Percentiles rank a stretch among this genome's conserved stretches.
phyloP scores from a whole-genome alignment of 441 rosid genomes.

The Hura crepitans region DNA sequence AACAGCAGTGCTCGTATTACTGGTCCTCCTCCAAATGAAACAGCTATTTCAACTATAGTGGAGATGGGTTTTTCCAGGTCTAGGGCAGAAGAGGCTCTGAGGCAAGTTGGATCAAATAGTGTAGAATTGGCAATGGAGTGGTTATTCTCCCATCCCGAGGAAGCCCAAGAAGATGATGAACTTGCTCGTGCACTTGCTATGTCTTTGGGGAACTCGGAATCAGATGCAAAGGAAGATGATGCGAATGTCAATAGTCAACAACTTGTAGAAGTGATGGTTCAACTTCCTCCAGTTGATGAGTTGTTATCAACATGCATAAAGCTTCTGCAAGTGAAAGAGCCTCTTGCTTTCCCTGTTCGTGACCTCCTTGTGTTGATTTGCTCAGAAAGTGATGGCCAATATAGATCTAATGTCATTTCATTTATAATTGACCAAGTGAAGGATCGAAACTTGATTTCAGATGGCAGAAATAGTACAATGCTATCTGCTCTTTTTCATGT shows the following conservation, averaged over 20 bases:
- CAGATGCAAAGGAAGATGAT: slow-evolving; percentile 66
- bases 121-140: slow-evolving; percentile 99
- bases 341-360: slow-evolving; percentile 84
- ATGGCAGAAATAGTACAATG: slow-evolving; percentile 45
- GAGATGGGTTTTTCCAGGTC: slow-evolving; percentile 98
- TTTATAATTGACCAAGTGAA: slow-evolving; percentile 75
- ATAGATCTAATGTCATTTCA: slow-evolving; percentile 69
- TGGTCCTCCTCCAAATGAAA: slow-evolving; percentile 92
- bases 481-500: slow-evolving; percentile 81
- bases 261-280: slow-evolving; percentile 70
- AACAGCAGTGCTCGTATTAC: slow-evolving; percentile 54
- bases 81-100: slow-evolving; percentile 96
- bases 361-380: slow-evolving; percentile 84
- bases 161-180: slow-evolving; percentile 92
- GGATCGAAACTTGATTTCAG: slow-evolving; percentile 49
- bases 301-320: slow-evolving; percentile 76
- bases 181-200: slow-evolving; percentile 99
- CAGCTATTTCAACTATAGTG: slow-evolving; percentile 81
- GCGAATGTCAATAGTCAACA: slow-evolving; percentile 40
- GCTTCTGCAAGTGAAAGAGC: slow-evolving; percentile 90
- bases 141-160: slow-evolving; percentile 95
- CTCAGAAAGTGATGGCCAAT: slow-evolving; percentile 87
- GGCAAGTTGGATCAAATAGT: slow-evolving; percentile 92
- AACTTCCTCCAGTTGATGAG: slow-evolving; percentile 89
- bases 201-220: slow-evolving; percentile 90